These are phyloP conservation scores for Termitomyces heimii DNA, from an alignment of 768 basidiomycete species.

Conservation along the genomic window DNA sequence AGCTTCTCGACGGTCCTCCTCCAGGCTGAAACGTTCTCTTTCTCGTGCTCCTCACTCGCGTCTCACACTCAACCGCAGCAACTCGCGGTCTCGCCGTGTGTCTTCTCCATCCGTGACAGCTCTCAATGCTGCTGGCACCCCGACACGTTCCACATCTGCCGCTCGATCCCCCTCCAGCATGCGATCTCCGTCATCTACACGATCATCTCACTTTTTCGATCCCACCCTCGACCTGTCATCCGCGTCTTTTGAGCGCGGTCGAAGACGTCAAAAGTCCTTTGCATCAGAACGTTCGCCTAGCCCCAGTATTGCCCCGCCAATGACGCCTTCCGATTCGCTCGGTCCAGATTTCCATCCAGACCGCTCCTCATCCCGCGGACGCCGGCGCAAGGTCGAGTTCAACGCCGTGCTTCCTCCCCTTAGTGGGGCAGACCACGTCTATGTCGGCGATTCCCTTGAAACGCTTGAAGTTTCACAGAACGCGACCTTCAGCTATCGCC, in stretches of 20 bases:
- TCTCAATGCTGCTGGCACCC: not conserved
- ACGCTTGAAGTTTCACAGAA: slow-evolving; percentile 11
- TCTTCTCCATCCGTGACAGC: slow-evolving; percentile 17
- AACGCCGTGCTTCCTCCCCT: not conserved
- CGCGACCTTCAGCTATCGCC: not conserved
- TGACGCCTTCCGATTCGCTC: slow-evolving; percentile 35
- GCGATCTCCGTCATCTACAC: slow-evolving; percentile 17
- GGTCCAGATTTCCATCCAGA: slow-evolving; percentile 16
- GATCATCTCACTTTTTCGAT: slow-evolving; percentile 19
- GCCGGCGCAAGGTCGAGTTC: slow-evolving; percentile 10
- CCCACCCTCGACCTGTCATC: slow-evolving; percentile 17
- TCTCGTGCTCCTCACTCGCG: slow-evolving; percentile 44
- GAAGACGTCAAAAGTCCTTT: slow-evolving; percentile 19
- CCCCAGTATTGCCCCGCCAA: slow-evolving; percentile 29
- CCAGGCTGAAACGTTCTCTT: slow-evolving; percentile 38
- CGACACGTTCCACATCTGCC: not conserved
- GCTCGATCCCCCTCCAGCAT: slow-evolving; percentile 9
- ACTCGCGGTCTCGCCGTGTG: slow-evolving; percentile 30
- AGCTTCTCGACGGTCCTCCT: slow-evolving; percentile 33
- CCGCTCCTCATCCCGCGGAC: slow-evolving; percentile 15
- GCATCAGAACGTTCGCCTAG: slow-evolving; percentile 16
- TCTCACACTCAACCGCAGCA: slow-evolving; percentile 31
- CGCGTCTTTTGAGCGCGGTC: slow-evolving; percentile 27
- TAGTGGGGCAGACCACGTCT: slow-evolving; percentile 1
- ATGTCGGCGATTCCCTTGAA: slow-evolving; percentile 13